These are phyloP conservation scores for Capronia americana DNA, from an alignment of 2,329 filamentous ascomycete species.

Conservation along the genomic window DNA sequence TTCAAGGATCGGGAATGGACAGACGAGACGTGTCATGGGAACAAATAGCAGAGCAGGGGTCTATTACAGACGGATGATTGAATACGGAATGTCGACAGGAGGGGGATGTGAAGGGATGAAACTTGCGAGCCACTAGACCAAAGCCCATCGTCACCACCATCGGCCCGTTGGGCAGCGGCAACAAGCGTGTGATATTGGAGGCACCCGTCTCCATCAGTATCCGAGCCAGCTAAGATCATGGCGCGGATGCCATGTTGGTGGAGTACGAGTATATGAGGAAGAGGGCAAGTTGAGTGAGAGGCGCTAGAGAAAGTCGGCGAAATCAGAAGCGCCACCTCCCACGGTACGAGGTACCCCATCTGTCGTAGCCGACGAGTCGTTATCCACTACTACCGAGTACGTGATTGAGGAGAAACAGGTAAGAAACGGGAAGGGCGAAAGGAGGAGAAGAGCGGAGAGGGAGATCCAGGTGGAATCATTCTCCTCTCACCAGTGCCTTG, in stretches of 20 bases:
- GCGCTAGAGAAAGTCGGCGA: neutral
- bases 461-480: neutral
- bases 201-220: neutral
- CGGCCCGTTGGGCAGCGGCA: neutral
- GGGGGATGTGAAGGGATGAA: conserved; percentile 7
- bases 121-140: conserved; percentile 1
- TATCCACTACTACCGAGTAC: neutral
- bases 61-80: neutral
- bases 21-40: conserved; percentile 1
- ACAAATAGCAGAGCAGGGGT: neutral
- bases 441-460: conserved; percentile 18
- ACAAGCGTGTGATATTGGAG: neutral
- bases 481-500: neutral
- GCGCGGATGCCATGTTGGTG: neutral
- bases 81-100: neutral
- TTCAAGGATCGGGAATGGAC: neutral
- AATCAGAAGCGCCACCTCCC: neutral
- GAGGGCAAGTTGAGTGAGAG: neutral
- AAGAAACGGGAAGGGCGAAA: conserved; percentile 5
- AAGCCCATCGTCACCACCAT: neutral
- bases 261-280: neutral
- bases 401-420: neutral
- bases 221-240: neutral
- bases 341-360: conserved; percentile 14
- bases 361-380: conserved; percentile 2